Base-by-base conservation (phyloP, 805 yeast genomes). In the Teunomyces atbi region DNA sequence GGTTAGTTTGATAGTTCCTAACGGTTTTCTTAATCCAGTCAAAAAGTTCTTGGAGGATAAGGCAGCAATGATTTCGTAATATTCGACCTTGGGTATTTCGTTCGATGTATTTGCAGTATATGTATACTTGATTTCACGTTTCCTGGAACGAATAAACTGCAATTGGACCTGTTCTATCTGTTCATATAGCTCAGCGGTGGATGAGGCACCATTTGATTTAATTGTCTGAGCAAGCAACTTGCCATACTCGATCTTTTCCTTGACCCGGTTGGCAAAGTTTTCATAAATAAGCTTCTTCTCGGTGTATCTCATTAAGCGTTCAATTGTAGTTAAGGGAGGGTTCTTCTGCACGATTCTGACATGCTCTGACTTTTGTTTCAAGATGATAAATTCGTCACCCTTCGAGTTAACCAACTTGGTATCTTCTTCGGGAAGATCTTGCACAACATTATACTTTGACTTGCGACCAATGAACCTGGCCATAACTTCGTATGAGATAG, bases 341-440 rank as follows among this genome's bases (percentile, higher is more conserved):
- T 55, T 37, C 41, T 61, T 59, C 48, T 58, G 65, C 6, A 69
- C 46, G 10, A 69, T 57, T 35, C 74, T 57, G 3, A 69, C 47
- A 34, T 49, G 52, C 5, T 54, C 53, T 5, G 51, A 50, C 13
- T 48, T 33, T 43, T 69, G 71, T 50, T 68, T 69, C 41, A 70
- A 57, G 27, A 71, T 69, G 21, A 69, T 62, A 49, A 61, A 70
- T 54, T 71, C 76, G 46, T 71, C 74, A 51, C 74, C 74, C 26
- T 45, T 47, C 20, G 65, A 56, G 49, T 68, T 68, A 41, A 65
- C 60, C 46, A 66, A 59, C 30, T 51, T 60, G 4, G 68, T 61
- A 32, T 58, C 42, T 10, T 45, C 46, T 6, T 45, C 49, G 5
- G 33, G 19, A 23, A 42, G 34, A 39, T 45, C 39, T 33, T 50